phyloP scores from a whole-genome alignment of 306 rosid species.

The Cicer bijugum region DNA sequence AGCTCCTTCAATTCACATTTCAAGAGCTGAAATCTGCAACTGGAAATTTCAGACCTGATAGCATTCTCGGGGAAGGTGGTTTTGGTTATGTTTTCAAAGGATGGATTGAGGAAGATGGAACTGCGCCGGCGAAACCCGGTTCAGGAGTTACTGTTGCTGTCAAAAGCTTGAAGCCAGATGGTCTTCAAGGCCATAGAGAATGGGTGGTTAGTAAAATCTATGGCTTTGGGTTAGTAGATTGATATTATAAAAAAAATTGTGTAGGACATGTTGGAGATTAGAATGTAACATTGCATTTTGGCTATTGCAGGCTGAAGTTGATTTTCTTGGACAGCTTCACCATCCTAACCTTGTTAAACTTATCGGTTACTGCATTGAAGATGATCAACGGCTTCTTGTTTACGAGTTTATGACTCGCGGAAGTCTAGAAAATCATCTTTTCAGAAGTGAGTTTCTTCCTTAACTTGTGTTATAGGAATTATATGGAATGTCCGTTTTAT shows the following conservation, averaged over 20 bases:
- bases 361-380: slow-evolving; percentile 91
- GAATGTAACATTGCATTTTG: slow-evolving; percentile 43
- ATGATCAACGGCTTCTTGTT: slow-evolving; percentile 87
- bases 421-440: slow-evolving; percentile 96
- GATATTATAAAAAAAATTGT: slow-evolving; percentile 49
- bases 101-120: slow-evolving; percentile 97
- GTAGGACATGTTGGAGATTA: slow-evolving; percentile 42
- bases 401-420: slow-evolving; percentile 97
- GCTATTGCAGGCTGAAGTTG: slow-evolving; percentile 90
- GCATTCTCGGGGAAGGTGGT: slow-evolving; percentile 98
- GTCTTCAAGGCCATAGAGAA: slow-evolving; percentile 99
- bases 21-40: slow-evolving; percentile 94
- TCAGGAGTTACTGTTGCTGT: slow-evolving; percentile 93
- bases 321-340: slow-evolving; percentile 97
- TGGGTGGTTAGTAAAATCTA: slow-evolving; percentile 97
- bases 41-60: slow-evolving; percentile 96
- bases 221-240: slow-evolving; percentile 77
- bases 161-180: slow-evolving; percentile 93
- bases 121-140: slow-evolving; percentile 95
- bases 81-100: slow-evolving; percentile 96
- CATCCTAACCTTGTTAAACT: slow-evolving; percentile 95
- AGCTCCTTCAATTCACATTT: slow-evolving; percentile 76
- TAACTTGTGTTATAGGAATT: slow-evolving; percentile 32
- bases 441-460: slow-evolving; percentile 74
- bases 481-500: slow-evolving; percentile 4